phyloP scores from a whole-genome alignment of 345 rosid genomes.

The Corymbia maculata region DNA sequence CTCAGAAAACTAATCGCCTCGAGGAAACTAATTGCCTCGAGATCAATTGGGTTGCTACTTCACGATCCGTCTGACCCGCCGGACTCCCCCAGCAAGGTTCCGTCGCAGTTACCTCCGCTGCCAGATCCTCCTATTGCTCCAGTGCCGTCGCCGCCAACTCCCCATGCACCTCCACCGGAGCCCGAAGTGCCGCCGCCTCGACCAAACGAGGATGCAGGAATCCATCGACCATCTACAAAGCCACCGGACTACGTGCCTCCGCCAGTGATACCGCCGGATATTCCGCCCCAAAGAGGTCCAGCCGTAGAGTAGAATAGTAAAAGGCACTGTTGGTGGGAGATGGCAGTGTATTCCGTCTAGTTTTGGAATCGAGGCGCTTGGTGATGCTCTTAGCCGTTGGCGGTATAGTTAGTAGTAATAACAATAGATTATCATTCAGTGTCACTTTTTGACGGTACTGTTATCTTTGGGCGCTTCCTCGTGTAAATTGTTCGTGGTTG shows the following conservation, averaged over 20 bases:
- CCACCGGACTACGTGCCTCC: background rate
- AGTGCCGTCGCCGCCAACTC: background rate
- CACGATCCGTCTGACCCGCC: background rate
- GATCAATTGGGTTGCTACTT: background rate
- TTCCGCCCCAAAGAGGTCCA: background rate
- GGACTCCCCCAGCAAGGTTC: background rate
- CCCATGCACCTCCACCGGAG: background rate
- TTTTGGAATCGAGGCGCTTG: background rate
- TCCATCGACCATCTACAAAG: background rate
- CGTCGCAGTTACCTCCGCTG: background rate
- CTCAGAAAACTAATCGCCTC: background rate
- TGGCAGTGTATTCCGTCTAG: background rate
- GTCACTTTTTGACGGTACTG: background rate
- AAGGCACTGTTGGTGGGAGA: background rate
- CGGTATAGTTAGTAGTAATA: background rate
- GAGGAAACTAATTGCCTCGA: background rate
- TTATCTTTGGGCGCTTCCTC: background rate
- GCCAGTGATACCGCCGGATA: background rate
- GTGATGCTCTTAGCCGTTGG: background rate
- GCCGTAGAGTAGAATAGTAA: background rate
- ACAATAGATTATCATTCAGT: background rate
- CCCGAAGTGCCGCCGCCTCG: background rate
- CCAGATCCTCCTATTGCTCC: background rate
- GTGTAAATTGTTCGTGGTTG: background rate
- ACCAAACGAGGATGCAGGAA: background rate